phyloP scores from a whole-genome alignment of 2,329 filamentous ascomycete genomes.

The Ceratocystis harringtonii region DNA sequence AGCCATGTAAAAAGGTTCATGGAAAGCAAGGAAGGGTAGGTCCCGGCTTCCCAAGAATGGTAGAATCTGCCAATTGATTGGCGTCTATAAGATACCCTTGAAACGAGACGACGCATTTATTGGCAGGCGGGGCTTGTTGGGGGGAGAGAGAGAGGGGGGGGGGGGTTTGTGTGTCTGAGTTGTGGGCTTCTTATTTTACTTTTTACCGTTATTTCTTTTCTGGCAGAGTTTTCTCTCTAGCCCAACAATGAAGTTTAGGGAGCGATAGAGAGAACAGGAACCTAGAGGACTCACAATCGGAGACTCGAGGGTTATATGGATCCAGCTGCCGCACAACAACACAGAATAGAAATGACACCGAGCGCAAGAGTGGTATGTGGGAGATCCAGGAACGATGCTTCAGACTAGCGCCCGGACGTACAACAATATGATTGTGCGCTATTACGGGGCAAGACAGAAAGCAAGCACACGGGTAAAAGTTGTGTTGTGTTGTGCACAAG shows the following conservation, averaged over 20 bases:
- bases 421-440: conserved; percentile 1
- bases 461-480: not conserved
- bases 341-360: not conserved
- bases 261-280: not conserved
- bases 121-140: not conserved
- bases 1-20: not conserved
- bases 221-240: not conserved
- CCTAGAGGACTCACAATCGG: not conserved
- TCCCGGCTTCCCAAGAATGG: not conserved
- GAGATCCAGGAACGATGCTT: not conserved
- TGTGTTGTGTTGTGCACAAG: not conserved
- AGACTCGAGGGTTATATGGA: not conserved
- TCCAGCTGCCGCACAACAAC: not conserved
- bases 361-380: not conserved
- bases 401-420: not conserved
- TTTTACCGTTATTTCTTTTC: too few relatives aligned
- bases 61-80: not conserved
- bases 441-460: not conserved
- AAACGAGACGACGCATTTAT: too few relatives aligned
- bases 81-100: not conserved
- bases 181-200: too few relatives aligned
- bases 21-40: not conserved
- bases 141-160: not conserved
- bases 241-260: not conserved
- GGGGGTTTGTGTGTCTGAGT: not conserved